Percentiles rank a stretch among this genome's conserved stretches.
phyloP scores from a whole-genome alignment of 2,329 filamentous ascomycete species.

The Aspergillus floridensis region DNA sequence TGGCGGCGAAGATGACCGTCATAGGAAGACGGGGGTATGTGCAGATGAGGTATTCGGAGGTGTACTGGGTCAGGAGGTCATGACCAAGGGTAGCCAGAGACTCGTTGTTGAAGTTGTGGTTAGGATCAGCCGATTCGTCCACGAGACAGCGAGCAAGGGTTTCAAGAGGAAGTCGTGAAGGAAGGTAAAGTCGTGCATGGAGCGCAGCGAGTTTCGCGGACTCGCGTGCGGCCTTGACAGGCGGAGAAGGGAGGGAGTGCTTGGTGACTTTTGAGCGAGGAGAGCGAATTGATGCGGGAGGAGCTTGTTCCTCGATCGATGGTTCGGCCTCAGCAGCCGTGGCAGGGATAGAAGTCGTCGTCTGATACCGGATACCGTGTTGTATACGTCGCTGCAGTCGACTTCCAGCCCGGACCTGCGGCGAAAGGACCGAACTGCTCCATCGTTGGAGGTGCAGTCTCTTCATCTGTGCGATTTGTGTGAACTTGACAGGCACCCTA shows the following conservation, averaged over 20 bases:
- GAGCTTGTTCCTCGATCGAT: slow-evolving; percentile 25
- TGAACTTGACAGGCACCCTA: slow-evolving; percentile 1
- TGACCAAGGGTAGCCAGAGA: slow-evolving; percentile 77
- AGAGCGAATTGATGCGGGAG: slow-evolving; percentile 21
- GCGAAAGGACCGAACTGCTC: slow-evolving; percentile 51
- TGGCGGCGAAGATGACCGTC: slow-evolving; percentile 78
- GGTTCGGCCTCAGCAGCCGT: slow-evolving; percentile 28
- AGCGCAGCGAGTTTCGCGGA: slow-evolving; percentile 92
- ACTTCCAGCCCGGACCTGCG: slow-evolving; percentile 44
- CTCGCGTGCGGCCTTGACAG: slow-evolving; percentile 60
- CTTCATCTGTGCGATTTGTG: slow-evolving; percentile 45
- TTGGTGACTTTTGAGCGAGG: slow-evolving; percentile 31
- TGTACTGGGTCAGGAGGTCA: slow-evolving; percentile 83
- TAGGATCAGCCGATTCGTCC: slow-evolving; percentile 76
- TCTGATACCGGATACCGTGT: slow-evolving; percentile 41
- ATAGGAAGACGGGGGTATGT: slow-evolving; percentile 89
- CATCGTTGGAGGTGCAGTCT: slow-evolving; percentile 52
- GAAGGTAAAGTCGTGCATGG: slow-evolving; percentile 81
- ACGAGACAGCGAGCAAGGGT: slow-evolving; percentile 83
- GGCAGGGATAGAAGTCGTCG: slow-evolving; percentile 35
- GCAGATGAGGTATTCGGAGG: slow-evolving; percentile 81
- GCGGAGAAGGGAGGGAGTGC: slow-evolving; percentile 66
- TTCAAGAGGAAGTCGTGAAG: slow-evolving; percentile 76
- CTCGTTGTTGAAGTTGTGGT: slow-evolving; percentile 82
- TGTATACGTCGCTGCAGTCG: slow-evolving; percentile 38